These are phyloP conservation scores for Mycena vitilis DNA, from an alignment of 768 basidiomycete genomes.

Conservation along the genomic window DNA sequence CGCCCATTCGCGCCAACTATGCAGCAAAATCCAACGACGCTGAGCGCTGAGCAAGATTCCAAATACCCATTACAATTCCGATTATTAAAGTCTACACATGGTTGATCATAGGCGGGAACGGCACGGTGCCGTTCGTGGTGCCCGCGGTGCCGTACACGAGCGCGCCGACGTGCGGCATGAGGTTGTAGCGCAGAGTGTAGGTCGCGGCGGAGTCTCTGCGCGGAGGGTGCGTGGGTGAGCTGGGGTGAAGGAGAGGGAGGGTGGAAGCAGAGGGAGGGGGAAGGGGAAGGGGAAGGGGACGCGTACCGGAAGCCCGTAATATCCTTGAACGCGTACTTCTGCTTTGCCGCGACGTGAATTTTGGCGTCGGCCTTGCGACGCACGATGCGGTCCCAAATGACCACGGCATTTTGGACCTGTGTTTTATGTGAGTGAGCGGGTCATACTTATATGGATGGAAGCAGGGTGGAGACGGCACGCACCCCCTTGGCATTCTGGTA, in stretches of 20 bases:
- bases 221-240: not conserved
- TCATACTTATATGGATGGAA: slow-evolving; percentile 32
- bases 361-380: slow-evolving; percentile 81
- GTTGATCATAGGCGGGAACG: slow-evolving; percentile 39
- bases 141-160: slow-evolving; percentile 81
- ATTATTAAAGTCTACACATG: slow-evolving; percentile 10
- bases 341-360: slow-evolving; percentile 73
- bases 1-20: too few relatives aligned
- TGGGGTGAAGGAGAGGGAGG: not conserved
- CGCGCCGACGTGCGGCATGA: slow-evolving; percentile 91
- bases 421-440: not conserved
- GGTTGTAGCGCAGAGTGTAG: slow-evolving; percentile 86
- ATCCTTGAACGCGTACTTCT: slow-evolving; percentile 89
- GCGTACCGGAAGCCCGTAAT: slow-evolving; percentile 38
- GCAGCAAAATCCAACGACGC: too few relatives aligned
- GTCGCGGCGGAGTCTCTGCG: slow-evolving; percentile 74
- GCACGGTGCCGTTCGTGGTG: slow-evolving; percentile 49
- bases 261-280: slow-evolving; percentile 3
- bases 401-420: slow-evolving; percentile 80
- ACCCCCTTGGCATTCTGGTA: slow-evolving; percentile 82
- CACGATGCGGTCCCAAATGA: slow-evolving; percentile 93
- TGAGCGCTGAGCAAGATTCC: too few relatives aligned
- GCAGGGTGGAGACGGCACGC: slow-evolving; percentile 43
- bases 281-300: not conserved
- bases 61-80: not conserved